A percentile compares a stretch with the other conserved stretches of the same genome.
These are phyloP conservation scores for Polyporus tsugae DNA, from an alignment of 1,284 basidiomycete genomes.

Conservation along the genomic window DNA sequence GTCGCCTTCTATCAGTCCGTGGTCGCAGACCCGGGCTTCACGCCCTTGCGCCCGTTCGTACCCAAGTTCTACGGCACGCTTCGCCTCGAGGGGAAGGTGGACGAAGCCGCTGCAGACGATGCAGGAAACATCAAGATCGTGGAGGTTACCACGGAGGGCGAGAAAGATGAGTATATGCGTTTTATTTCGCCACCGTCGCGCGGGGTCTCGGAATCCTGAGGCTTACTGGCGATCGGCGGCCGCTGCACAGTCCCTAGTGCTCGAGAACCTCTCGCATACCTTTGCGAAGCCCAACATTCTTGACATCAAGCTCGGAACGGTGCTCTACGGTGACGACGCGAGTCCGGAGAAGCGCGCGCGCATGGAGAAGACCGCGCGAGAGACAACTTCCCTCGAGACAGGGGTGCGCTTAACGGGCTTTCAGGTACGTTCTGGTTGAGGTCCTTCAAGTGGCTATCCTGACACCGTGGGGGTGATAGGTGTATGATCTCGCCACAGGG, in stretches of 20 bases:
- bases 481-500: slow-evolving; percentile 70
- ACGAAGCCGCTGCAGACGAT: slow-evolving; percentile 37
- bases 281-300: slow-evolving; percentile 88
- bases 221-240: slow-evolving; percentile 6
- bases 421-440: slow-evolving; percentile 54
- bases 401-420: slow-evolving; percentile 91
- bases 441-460: neutral
- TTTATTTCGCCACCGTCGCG: neutral
- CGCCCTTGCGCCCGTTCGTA: slow-evolving; percentile 61
- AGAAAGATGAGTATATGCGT: slow-evolving; percentile 58
- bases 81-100: slow-evolving; percentile 67
- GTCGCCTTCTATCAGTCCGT: slow-evolving; percentile 83
- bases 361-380: slow-evolving; percentile 77
- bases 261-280: slow-evolving; percentile 83
- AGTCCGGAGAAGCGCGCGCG: slow-evolving; percentile 79
- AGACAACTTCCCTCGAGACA: slow-evolving; percentile 78
- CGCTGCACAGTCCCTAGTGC: slow-evolving; percentile 73
- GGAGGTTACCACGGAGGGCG: slow-evolving; percentile 35
- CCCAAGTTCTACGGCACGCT: slow-evolving; percentile 84
- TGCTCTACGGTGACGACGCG: slow-evolving; percentile 79
- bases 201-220: neutral
- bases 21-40: slow-evolving; percentile 51
- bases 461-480: slow-evolving; percentile 51
- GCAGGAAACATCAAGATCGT: slow-evolving; percentile 38
- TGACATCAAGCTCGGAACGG: slow-evolving; percentile 92